Evolutionary conservation across 371 early-diverging fungal species (phyloP).

Genomic region (Nosema muscidifuracis): DNA sequence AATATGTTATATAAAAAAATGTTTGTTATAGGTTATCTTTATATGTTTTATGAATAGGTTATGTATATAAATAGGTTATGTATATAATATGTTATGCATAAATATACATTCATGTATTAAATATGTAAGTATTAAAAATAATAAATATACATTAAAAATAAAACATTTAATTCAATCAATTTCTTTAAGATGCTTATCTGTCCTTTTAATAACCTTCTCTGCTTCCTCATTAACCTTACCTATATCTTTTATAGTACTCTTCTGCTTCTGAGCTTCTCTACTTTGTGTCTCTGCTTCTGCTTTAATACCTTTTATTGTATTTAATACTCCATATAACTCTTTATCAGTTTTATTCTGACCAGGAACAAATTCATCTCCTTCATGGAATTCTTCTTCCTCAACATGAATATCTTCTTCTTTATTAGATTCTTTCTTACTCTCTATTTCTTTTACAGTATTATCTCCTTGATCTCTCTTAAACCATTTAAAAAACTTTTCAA

Average conservation of each 20-base stretch:
- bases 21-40: too few species aligned
- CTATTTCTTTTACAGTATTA: conserved; percentile 1
- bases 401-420: not conserved
- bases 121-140: too few species aligned
- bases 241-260: conserved; percentile 46
- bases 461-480: conserved; percentile 25
- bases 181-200: conserved; percentile 50
- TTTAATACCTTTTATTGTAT: conserved; percentile 41
- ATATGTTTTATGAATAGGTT: too few species aligned
- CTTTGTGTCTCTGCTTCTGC: conserved; percentile 46
- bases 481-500: conserved; percentile 36
- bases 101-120: too few species aligned
- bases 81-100: too few species aligned
- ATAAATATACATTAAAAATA: too few species aligned
- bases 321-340: conserved; percentile 39
- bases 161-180: conserved; percentile 13
- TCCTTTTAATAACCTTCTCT: conserved; percentile 45
- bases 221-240: conserved; percentile 36
- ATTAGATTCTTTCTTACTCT: conserved; percentile 14
- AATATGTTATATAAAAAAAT: too few species aligned
- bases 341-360: conserved; percentile 55
- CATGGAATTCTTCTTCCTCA: conserved; percentile 15
- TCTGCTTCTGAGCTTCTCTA: conserved; percentile 44
- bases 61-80: too few species aligned
- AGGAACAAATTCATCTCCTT: conserved; percentile 35